Evolutionary conservation across 257 asterid species (phyloP).

Genomic region (Gentiana straminea): DNA sequence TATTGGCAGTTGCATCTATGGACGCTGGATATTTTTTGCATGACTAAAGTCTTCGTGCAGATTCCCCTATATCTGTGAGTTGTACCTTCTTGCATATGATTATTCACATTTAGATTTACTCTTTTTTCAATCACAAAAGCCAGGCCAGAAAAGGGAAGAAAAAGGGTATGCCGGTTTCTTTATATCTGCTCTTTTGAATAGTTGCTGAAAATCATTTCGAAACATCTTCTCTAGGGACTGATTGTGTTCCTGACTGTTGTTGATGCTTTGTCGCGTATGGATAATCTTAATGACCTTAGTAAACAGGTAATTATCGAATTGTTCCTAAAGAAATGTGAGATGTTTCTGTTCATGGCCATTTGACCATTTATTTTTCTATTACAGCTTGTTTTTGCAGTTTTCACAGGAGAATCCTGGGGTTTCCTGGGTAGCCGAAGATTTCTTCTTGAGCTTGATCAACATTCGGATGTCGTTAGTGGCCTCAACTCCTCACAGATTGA

Average conservation of each 20-base stretch:
- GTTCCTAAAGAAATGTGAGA: not conserved
- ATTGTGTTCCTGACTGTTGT: conserved; percentile 87
- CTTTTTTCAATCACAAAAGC: too few relatives aligned
- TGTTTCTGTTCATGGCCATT: conserved; percentile 6
- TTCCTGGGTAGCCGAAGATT: conserved; percentile 93
- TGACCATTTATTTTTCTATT: conserved; percentile 10
- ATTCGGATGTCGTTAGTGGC: conserved; percentile 59
- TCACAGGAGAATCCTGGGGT: conserved; percentile 99
- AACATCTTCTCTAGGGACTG: conserved; percentile 49
- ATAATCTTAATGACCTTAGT: conserved; percentile 46
- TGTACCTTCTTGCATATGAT: not conserved
- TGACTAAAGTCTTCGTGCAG: conserved; percentile 86
- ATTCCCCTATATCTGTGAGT: conserved; percentile 94
- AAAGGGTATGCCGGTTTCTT: not conserved
- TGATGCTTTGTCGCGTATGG: conserved; percentile 71
- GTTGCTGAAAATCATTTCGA: conserved; percentile 1
- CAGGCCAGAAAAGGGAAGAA: too few relatives aligned
- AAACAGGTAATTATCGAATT: conserved; percentile 53
- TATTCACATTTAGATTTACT: too few relatives aligned
- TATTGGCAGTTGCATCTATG: conserved; percentile 76
- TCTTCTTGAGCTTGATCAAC: conserved; percentile 68
- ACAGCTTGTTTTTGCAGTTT: conserved; percentile 86
- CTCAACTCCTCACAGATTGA: conserved; percentile 60
- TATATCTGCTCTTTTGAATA: conserved; percentile 2
- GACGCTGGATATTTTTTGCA: conserved; percentile 95